phyloP scores from a whole-genome alignment of 768 basidiomycete genomes.

The Holtermannia corniformis region DNA sequence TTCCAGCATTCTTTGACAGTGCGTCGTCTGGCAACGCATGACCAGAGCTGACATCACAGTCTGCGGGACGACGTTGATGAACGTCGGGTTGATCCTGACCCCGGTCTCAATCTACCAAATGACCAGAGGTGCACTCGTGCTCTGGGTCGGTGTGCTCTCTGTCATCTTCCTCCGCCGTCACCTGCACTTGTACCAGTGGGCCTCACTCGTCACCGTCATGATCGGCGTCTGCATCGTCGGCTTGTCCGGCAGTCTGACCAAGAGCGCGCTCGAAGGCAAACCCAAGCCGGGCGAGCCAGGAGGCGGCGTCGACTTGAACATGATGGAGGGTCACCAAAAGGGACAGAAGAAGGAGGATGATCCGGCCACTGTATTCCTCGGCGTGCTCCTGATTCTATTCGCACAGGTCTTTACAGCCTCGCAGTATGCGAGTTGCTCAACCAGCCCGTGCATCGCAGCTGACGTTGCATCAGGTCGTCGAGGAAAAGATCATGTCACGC shows the following conservation, averaged over 20 bases:
- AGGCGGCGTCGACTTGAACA: constrained; percentile 1
- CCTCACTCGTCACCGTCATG: constrained; percentile 71
- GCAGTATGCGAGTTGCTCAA: constrained; percentile 27
- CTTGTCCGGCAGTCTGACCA: constrained; percentile 72
- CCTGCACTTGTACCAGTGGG: constrained; percentile 89
- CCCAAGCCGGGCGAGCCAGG: neutral
- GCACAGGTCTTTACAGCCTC: constrained; percentile 69
- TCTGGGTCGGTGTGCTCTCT: constrained; percentile 84
- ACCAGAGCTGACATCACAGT: constrained; percentile 36
- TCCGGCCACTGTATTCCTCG: constrained; percentile 43
- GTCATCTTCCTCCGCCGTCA: constrained; percentile 80
- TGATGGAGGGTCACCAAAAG: constrained; percentile 33
- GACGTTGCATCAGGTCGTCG: constrained; percentile 53
- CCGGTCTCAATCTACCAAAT: constrained; percentile 98
- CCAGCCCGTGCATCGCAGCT: too few species aligned
- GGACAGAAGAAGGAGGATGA: constrained; percentile 25
- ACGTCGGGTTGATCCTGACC: constrained; percentile 86
- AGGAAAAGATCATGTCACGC: constrained; percentile 88
- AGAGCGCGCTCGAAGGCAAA: constrained; percentile 54
- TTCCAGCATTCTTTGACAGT: constrained; percentile 39
- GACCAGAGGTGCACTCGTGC: constrained; percentile 70
- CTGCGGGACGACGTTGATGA: constrained; percentile 73
- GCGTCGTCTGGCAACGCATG: constrained; percentile 1
- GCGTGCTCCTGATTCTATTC: constrained; percentile 82
- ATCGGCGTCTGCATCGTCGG: constrained; percentile 51